Evolutionary conservation across 129 eudicot genomes (phyloP).

Genomic region (Arctium minus): DNA sequence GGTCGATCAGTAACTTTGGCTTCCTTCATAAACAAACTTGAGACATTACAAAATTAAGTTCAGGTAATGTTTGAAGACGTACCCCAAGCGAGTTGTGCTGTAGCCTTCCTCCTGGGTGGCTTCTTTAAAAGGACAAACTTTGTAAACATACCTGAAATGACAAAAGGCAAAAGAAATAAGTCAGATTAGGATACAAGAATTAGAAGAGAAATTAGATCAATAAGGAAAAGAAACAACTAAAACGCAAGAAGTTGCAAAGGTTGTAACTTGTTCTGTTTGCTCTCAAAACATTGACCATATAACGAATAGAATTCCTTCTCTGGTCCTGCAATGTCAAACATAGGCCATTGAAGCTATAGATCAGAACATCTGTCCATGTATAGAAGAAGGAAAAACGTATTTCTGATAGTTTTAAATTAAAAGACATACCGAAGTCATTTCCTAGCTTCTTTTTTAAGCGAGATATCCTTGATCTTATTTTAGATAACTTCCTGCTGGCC

Average conservation of each 20-base stretch:
- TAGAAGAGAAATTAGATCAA: background rate
- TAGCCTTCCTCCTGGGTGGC: constrained; percentile 96
- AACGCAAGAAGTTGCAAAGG: constrained; percentile 10
- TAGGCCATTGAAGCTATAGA: constrained; percentile 5
- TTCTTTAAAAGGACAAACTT: constrained; percentile 85
- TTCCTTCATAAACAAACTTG: background rate
- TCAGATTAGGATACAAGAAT: background rate
- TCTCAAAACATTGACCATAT: constrained; percentile 82
- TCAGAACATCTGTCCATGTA: background rate
- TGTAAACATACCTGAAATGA: constrained; percentile 77
- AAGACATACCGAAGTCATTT: constrained; percentile 67
- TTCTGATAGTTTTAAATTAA: background rate
- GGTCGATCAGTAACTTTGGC: background rate
- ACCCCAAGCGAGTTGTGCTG: constrained; percentile 93
- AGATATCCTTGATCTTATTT: constrained; percentile 74
- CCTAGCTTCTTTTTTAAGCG: constrained; percentile 68
- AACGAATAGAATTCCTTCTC: constrained; percentile 91
- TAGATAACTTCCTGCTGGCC: constrained; percentile 62
- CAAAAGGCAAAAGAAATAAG: background rate
- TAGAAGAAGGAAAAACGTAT: background rate
- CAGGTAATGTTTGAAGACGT: constrained; percentile 21
- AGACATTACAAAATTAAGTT: background rate
- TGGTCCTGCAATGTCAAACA: constrained; percentile 53
- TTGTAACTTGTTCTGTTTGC: constrained; percentile 79
- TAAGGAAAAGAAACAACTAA: background rate